A percentile compares a stretch with the other conserved stretches of the same genome.
Evolutionary conservation across 176 grass and related monocot species (phyloP).

Genomic region (Hordeum vulgare): DNA sequence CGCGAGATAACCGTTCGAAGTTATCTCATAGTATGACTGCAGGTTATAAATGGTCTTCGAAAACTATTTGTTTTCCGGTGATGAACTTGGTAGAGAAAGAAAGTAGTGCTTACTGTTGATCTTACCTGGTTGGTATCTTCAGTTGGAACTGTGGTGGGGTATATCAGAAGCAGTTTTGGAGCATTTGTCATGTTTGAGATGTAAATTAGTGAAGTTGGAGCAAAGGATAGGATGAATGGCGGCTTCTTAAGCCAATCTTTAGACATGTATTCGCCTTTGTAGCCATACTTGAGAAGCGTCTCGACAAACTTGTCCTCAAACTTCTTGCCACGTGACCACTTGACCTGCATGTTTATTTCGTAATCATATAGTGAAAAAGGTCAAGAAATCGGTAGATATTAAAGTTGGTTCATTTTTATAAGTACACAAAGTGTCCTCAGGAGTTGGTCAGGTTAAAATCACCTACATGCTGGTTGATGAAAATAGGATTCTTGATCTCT

Average conservation of each 20-base stretch:
- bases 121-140: slow-evolving; percentile 81
- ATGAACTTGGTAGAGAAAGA: slow-evolving; percentile 11
- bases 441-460: neutral
- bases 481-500: slow-evolving; percentile 67
- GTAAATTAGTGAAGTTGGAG: slow-evolving; percentile 70
- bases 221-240: slow-evolving; percentile 70
- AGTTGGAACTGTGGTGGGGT: slow-evolving; percentile 37
- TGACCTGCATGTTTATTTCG: slow-evolving; percentile 49
- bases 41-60: slow-evolving; percentile 6
- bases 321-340: slow-evolving; percentile 50
- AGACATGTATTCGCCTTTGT: slow-evolving; percentile 64
- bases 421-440: neutral
- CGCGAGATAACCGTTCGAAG: slow-evolving; percentile 50
- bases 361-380: neutral
- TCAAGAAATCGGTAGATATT: neutral
- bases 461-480: slow-evolving; percentile 77
- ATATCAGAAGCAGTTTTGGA: slow-evolving; percentile 73
- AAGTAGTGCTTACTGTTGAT: neutral
- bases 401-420: neutral
- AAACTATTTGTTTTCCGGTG: neutral
- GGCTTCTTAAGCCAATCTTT: slow-evolving; percentile 64
- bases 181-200: slow-evolving; percentile 68
- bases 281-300: slow-evolving; percentile 59
- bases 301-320: slow-evolving; percentile 75
- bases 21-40: slow-evolving; percentile 75